Percentiles rank a stretch among this genome's conserved stretches.
Evolutionary conservation across 129 eudicot genomes (phyloP).

Genomic region (Gnaphalium uliginosum): DNA sequence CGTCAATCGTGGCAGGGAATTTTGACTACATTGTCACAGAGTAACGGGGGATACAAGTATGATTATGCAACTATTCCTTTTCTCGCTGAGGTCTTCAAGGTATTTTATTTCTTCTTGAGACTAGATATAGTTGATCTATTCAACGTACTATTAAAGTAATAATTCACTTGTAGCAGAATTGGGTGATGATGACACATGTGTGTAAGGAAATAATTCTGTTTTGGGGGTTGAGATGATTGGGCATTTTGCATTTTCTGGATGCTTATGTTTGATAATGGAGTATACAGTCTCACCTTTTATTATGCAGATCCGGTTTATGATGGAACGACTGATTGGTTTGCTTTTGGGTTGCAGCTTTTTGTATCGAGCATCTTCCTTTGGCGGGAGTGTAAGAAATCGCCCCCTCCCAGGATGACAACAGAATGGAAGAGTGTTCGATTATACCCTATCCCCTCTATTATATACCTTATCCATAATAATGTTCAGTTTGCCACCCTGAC

Average conservation of each 20-base stretch:
- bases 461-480: constrained; percentile 86
- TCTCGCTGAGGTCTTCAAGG: constrained; percentile 98
- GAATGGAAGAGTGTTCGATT: constrained; percentile 75
- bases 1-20: constrained; percentile 63
- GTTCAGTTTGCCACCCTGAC: constrained; percentile 89
- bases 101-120: constrained; percentile 21
- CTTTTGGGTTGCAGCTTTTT: constrained; percentile 55
- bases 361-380: constrained; percentile 71
- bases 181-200: background rate
- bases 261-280: constrained; percentile 7
- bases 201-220: background rate
- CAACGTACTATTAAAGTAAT: background rate
- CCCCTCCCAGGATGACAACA: constrained; percentile 80
- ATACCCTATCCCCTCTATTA: constrained; percentile 82
- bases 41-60: constrained; percentile 83
- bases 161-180: background rate
- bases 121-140: constrained; percentile 14
- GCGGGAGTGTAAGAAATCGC: constrained; percentile 55
- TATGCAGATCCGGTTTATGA: background rate
- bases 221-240: constrained; percentile 6
- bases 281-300: constrained; percentile 11
- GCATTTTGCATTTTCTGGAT: constrained; percentile 10
- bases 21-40: constrained; percentile 90
- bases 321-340: constrained; percentile 7
- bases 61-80: constrained; percentile 98